These are phyloP conservation scores for Paramecium biaurelia DNA, from an alignment of 73 alveolate genomes.

Conservation along the genomic window DNA sequence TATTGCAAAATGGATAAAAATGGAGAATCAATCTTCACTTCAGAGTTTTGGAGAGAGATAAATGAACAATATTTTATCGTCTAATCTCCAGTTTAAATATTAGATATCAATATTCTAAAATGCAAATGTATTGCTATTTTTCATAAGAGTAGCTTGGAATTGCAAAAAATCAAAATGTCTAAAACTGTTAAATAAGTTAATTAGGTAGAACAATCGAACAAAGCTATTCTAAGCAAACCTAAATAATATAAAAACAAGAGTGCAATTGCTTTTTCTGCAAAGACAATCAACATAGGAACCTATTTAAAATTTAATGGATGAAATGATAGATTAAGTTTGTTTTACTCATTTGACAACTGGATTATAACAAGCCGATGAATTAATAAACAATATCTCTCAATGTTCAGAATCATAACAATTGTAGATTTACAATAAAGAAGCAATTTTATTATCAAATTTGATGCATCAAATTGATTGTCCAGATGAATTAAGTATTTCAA, in stretches of 20 bases:
- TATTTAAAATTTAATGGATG: constrained; percentile 7
- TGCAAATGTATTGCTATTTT: background rate
- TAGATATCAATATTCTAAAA: background rate
- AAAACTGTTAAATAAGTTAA: background rate
- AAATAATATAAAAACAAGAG: background rate
- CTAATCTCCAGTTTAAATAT: background rate
- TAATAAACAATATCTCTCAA: background rate
- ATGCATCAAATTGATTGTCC: background rate
- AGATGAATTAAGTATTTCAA: background rate
- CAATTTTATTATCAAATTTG: background rate
- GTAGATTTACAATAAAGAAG: background rate
- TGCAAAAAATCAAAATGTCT: background rate
- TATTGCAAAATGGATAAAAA: background rate
- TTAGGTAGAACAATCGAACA: background rate
- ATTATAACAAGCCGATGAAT: background rate
- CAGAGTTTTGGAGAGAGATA: constrained; percentile 14
- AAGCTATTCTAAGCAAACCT: background rate
- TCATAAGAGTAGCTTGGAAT: background rate
- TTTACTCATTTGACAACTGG: background rate
- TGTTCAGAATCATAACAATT: background rate
- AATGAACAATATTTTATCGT: background rate
- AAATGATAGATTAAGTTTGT: background rate
- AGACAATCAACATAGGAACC: background rate
- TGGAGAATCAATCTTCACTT: constrained; percentile 3
- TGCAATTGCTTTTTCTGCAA: background rate